Base-by-base conservation (phyloP, 2,329 filamentous ascomycete species). In the Exophiala oligosperma region DNA sequence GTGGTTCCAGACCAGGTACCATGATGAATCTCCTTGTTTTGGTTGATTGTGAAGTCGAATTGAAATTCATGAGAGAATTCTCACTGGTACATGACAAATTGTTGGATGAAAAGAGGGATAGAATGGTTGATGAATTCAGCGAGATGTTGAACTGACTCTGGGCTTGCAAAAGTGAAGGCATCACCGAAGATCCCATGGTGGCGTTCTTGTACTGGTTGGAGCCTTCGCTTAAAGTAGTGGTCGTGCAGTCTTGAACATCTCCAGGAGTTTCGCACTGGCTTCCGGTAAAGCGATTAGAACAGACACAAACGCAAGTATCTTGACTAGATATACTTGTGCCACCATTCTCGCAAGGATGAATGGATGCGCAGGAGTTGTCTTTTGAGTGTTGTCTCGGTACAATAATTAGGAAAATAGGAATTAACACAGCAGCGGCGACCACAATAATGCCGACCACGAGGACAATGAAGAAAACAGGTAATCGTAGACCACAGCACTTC, bases 261-360 rank as follows among this genome's bases (percentile, higher is more conserved):
- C 81, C 80, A 12, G 77, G 73, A 3, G 73, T 74, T 1, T 74
- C 78, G 68, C 87, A 90, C 14, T 76, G 80, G 1, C 75, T 74
- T 23, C 87, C 87, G 0, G 89, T 92, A 71, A 93, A 97, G 1
- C 92, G 91, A 67, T 94, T 92, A 23, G 88, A 85, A 73, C 93
- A 99, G 44, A 97, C 85, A 71, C 93, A 99, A 11, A 87, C 88
- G 74, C 93, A 97, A 21, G 82, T 77, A 2, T 84, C 82, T 56
- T 84, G 79, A 14, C 82, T 84, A 21, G 91, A 74, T 14, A 93
- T 83, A 55, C 87, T 92, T 17, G 87, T 86, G 28, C 93, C 93
- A 8, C 91, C 91, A 64, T 97, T 96, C 52, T 83, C 76, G 69
- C 93, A 97, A 0, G 79, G 80, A 12, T 88, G 75, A 29, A 81